Percentiles rank a stretch among this genome's conserved stretches.
Conservation (phyloP, 148 eudicot genomes). For the Rhododendron williamsianum region DNA sequence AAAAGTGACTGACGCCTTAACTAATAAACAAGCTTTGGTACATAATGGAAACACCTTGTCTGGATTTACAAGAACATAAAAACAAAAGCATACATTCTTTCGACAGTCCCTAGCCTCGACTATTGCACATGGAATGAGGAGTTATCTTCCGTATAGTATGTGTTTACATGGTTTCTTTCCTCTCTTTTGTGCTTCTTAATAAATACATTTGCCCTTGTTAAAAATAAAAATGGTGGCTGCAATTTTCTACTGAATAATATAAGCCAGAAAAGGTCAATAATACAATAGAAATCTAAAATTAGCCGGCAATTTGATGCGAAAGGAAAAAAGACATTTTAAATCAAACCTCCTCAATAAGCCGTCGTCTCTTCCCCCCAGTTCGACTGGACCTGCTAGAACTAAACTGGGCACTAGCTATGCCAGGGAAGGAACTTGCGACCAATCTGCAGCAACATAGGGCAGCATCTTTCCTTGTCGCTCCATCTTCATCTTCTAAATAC, state of each 20-base stretch:
- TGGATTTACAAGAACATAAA: not conserved
- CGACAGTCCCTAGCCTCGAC: not conserved
- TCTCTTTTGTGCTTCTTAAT: not conserved
- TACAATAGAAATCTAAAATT: not conserved
- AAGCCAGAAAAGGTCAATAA: not conserved
- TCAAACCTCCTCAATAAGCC: slow-evolving; percentile 84
- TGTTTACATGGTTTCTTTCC: not conserved
- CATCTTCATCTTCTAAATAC: slow-evolving; percentile 89
- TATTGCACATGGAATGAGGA: not conserved
- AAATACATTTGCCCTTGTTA: not conserved
- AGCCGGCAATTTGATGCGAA: no score
- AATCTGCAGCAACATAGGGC: slow-evolving; percentile 90
- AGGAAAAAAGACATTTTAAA: not conserved
- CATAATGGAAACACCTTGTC: not conserved
- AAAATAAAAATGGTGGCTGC: not conserved
- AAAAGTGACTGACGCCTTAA: not conserved
- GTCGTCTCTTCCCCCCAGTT: slow-evolving; percentile 73
- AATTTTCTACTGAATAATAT: not conserved
- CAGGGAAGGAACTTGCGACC: slow-evolving; percentile 66
- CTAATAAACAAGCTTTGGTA: not conserved
- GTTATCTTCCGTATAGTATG: not conserved
- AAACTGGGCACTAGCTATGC: slow-evolving; percentile 47
- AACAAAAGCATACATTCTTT: not conserved
- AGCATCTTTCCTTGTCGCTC: slow-evolving; percentile 81
- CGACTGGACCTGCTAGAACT: slow-evolving; percentile 65